These are phyloP conservation scores for Podila horticola DNA, from an alignment of 192 early-diverging fungal genomes.

Conservation along the genomic window DNA sequence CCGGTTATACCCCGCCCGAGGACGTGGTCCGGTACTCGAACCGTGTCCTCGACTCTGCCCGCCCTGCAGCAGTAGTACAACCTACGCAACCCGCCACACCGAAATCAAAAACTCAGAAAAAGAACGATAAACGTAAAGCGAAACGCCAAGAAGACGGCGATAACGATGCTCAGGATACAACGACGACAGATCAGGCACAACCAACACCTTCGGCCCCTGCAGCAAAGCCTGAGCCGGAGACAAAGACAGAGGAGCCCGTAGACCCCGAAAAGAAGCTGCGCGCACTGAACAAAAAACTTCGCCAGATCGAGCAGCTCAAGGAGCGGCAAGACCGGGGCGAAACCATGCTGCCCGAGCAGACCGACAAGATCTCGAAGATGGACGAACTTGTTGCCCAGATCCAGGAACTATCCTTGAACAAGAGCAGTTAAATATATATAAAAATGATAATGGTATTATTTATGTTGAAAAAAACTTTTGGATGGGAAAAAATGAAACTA, in stretches of 20 bases:
- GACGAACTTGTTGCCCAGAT: conserved; percentile 50
- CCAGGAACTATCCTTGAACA: conserved; percentile 11
- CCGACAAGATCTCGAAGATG: conserved; percentile 69
- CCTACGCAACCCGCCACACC: neutral
- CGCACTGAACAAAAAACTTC: conserved; percentile 74
- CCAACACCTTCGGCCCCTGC: neutral
- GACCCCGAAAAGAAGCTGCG: conserved; percentile 64
- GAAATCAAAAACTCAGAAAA: conserved; percentile 58
- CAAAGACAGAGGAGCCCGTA: conserved; percentile 1
- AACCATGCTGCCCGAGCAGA: conserved; percentile 64
- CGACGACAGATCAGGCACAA: neutral
- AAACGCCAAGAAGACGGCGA: conserved; percentile 49
- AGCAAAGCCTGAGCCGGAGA: neutral
- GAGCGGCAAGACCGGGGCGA: conserved; percentile 60
- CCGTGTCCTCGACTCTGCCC: conserved; percentile 53
- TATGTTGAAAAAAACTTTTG: neutral
- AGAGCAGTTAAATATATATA: neutral
- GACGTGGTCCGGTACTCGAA: conserved; percentile 74
- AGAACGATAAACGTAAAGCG: conserved; percentile 62
- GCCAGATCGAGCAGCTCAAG: conserved; percentile 72
- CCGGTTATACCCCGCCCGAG: conserved; percentile 73
- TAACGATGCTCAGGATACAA: neutral
- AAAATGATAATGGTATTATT: neutral
- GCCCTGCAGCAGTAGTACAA: conserved; percentile 8
- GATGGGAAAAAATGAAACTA: neutral